Conservation (phyloP, 441 rosid genomes). For the Omphalea diandra region DNA sequence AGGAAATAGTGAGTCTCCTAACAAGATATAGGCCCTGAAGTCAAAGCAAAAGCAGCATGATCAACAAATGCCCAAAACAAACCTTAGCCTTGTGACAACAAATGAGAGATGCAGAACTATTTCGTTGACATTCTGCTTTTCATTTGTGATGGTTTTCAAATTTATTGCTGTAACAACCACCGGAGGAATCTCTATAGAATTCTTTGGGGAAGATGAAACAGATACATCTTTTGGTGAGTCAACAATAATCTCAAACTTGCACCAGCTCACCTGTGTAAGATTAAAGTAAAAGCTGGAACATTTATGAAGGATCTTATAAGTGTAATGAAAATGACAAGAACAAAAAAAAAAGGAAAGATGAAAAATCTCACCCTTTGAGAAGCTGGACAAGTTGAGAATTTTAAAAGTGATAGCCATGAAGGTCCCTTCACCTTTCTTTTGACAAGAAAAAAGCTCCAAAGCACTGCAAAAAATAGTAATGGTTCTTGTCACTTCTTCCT, state of each 20-base stretch:
- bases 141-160: constrained; percentile 81
- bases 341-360: constrained; percentile 14
- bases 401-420: constrained; percentile 84
- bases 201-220: constrained; percentile 52
- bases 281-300: constrained; percentile 22
- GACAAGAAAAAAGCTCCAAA: constrained; percentile 88
- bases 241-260: constrained; percentile 83
- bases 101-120: constrained; percentile 89
- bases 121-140: constrained; percentile 81
- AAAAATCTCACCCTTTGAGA: constrained; percentile 70
- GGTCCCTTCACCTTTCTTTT: constrained; percentile 93
- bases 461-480: constrained; percentile 59
- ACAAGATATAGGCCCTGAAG: constrained; percentile 5
- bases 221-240: constrained; percentile 66
- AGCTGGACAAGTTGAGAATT: constrained; percentile 62
- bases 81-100: constrained; percentile 97
- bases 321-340: constrained; percentile 16
- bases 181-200: constrained; percentile 61
- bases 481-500: constrained; percentile 11
- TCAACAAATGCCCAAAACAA: constrained; percentile 30
- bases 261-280: constrained; percentile 87
- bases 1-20: constrained; percentile 1
- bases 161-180: constrained; percentile 88
- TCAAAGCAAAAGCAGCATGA: constrained; percentile 18
- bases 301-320: constrained; percentile 3